These are phyloP conservation scores for Leptosphaerulina australis DNA, from an alignment of 2,329 filamentous ascomycete species.

Conservation along the genomic window DNA sequence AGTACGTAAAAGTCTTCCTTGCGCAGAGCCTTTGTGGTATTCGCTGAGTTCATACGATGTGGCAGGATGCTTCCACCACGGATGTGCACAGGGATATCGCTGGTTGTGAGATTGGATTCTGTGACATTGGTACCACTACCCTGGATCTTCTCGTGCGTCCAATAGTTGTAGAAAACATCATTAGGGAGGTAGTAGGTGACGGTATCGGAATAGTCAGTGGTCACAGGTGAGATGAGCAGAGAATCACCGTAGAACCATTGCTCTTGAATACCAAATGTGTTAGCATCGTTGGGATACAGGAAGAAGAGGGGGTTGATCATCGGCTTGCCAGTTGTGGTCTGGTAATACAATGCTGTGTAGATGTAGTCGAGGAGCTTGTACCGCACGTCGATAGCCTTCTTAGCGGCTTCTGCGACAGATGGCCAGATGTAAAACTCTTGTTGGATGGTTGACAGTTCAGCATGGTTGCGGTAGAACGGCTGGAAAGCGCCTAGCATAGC, in stretches of 20 bases:
- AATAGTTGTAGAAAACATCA: conserved; percentile 66
- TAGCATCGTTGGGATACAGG: conserved; percentile 65
- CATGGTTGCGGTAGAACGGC: conserved; percentile 79
- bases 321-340: conserved; percentile 67
- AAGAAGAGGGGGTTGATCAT: conserved; percentile 74
- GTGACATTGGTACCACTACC: conserved; percentile 56
- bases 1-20: conserved; percentile 72
- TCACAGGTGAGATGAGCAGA: conserved; percentile 64
- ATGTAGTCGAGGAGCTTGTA: conserved; percentile 80
- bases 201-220: conserved; percentile 57
- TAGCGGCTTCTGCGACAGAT: conserved; percentile 66
- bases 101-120: conserved; percentile 54
- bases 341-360: conserved; percentile 71
- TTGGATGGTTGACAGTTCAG: conserved; percentile 56
- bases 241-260: conserved; percentile 67
- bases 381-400: conserved; percentile 72
- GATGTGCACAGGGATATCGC: conserved; percentile 70
- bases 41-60: conserved; percentile 60
- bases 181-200: conserved; percentile 63
- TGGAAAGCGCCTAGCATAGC: conserved; percentile 73
- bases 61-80: conserved; percentile 70
- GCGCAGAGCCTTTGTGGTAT: conserved; percentile 68
- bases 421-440: conserved; percentile 79
- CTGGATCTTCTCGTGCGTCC: conserved; percentile 56
- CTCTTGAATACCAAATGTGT: conserved; percentile 58